These are phyloP conservation scores for Raphanus raphanistrum DNA, from an alignment of 345 rosid species.

Conservation along the genomic window DNA sequence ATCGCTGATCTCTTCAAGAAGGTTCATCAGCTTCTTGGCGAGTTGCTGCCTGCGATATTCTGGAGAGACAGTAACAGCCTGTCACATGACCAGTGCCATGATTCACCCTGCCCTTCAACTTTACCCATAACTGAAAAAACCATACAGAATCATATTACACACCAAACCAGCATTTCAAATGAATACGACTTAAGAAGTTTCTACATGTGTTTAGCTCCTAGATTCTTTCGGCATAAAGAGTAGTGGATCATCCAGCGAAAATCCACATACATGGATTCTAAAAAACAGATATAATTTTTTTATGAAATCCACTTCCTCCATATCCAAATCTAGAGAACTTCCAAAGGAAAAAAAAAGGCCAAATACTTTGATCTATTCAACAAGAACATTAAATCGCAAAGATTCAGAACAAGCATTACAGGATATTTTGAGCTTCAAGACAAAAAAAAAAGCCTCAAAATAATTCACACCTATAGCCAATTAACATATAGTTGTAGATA, in stretches of 20 bases:
- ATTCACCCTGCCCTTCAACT: conserved; percentile 96
- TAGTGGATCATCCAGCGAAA: background rate
- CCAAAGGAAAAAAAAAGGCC: background rate
- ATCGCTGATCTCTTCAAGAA: conserved; percentile 80
- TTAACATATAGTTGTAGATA: too few species aligned
- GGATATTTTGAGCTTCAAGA: background rate
- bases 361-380: background rate
- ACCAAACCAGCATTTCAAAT: background rate
- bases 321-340: background rate
- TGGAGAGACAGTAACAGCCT: conserved; percentile 89
- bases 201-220: background rate
- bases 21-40: conserved; percentile 88
- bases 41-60: conserved; percentile 90
- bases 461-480: background rate
- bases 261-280: background rate
- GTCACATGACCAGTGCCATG: conserved; percentile 99
- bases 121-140: conserved; percentile 79
- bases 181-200: background rate
- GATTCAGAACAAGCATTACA: background rate
- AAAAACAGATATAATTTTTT: background rate
- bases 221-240: background rate
- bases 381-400: background rate
- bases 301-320: too few species aligned
- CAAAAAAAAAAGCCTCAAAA: background rate
- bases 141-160: conserved; percentile 20